Evolutionary conservation across 306 rosid genomes (phyloP).

Genomic region (Vigna mungo): DNA sequence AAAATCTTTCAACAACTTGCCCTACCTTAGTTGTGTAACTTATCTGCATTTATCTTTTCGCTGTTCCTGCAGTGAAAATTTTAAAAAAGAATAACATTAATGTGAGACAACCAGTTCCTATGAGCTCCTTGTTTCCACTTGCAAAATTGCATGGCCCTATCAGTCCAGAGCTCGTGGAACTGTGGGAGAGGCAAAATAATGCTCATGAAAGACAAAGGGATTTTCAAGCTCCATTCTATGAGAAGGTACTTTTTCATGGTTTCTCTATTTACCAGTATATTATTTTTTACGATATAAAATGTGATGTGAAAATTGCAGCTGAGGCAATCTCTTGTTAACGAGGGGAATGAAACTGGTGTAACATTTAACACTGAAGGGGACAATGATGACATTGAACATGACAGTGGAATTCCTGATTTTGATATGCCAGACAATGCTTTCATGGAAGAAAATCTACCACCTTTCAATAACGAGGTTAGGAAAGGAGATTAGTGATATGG

Average conservation of each 20-base stretch:
- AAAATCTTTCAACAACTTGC: constrained; percentile 16
- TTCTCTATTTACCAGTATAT: constrained; percentile 12
- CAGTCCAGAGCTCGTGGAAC: constrained; percentile 70
- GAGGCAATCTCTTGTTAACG: constrained; percentile 70
- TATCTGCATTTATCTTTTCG: constrained; percentile 16
- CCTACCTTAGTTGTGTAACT: constrained; percentile 13
- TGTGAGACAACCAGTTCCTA: constrained; percentile 46
- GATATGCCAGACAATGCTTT: constrained; percentile 52
- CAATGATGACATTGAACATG: constrained; percentile 60
- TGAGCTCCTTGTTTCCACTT: constrained; percentile 71
- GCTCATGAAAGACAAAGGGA: constrained; percentile 56
- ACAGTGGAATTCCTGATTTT: constrained; percentile 58
- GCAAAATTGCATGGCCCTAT: constrained; percentile 83
- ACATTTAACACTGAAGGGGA: constrained; percentile 52
- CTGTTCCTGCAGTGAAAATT: constrained; percentile 61
- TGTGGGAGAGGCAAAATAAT: constrained; percentile 64
- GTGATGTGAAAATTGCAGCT: constrained; percentile 63
- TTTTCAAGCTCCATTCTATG: constrained; percentile 62
- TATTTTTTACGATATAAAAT: constrained; percentile 26
- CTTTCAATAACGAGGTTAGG: constrained; percentile 61
- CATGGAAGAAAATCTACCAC: constrained; percentile 69
- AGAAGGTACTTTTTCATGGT: constrained; percentile 58
- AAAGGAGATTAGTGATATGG: constrained; percentile 39
- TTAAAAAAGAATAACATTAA: constrained; percentile 48
- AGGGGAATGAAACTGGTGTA: constrained; percentile 55